Evolutionary conservation across 768 basidiomycete genomes (phyloP).

Genomic region (Suillus plorans): DNA sequence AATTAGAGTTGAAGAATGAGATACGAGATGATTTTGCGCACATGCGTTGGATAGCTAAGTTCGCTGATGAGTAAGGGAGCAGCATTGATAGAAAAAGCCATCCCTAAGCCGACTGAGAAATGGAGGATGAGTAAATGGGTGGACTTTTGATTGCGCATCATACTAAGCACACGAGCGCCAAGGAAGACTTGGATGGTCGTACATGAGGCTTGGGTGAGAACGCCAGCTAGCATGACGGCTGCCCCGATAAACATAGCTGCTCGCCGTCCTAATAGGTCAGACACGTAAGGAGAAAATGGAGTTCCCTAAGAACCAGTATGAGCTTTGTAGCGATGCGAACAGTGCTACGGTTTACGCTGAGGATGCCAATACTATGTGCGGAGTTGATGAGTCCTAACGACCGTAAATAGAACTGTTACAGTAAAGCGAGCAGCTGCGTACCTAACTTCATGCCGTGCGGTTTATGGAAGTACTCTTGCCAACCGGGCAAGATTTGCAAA

Average conservation of each 20-base stretch:
- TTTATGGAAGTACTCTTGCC: conserved; percentile 54
- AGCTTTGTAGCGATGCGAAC: not conserved
- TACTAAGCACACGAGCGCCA: conserved; percentile 47
- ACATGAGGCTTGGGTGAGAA: conserved; percentile 52
- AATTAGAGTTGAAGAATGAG: not conserved
- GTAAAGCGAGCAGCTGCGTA: conserved; percentile 15
- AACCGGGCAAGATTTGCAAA: conserved; percentile 67
- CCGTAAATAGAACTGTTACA: not conserved
- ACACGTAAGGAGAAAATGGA: conserved; percentile 59
- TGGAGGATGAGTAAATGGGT: not conserved
- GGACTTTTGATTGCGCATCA: not conserved
- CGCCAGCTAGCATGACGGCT: conserved; percentile 63
- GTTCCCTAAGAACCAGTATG: conserved; percentile 41
- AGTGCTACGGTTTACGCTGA: conserved; percentile 36
- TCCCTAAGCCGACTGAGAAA: conserved; percentile 57
- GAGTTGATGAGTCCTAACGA: conserved; percentile 59
- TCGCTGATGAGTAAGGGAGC: conserved; percentile 65
- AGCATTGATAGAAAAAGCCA: conserved; percentile 61
- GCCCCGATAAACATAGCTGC: conserved; percentile 60
- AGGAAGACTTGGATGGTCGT: conserved; percentile 51
- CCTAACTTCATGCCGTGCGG: conserved; percentile 55
- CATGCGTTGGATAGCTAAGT: conserved; percentile 71
- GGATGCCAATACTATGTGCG: conserved; percentile 59
- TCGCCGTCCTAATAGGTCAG: conserved; percentile 62
- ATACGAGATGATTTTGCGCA: conserved; percentile 24